A percentile compares a stretch with the other conserved stretches of the same genome.
phyloP scores from a whole-genome alignment of 2,329 filamentous ascomycete genomes.

The Mycocentrospora acerina region DNA sequence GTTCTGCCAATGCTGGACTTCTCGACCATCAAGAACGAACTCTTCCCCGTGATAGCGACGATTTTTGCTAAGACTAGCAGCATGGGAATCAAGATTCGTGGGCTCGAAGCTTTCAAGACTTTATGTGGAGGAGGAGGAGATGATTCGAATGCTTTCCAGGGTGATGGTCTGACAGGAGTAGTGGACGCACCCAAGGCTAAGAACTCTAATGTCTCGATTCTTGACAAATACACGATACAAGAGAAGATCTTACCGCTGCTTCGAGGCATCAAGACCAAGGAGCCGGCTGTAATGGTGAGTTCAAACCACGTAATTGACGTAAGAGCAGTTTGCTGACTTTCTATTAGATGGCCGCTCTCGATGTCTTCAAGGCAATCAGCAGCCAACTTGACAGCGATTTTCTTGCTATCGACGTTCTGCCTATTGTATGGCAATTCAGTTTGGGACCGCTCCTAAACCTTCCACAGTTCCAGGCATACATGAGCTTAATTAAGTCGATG shows the following conservation, averaged over 20 bases:
- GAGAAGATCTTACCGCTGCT: slow-evolving; percentile 93
- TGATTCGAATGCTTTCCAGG: slow-evolving; percentile 36
- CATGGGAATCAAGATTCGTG: slow-evolving; percentile 90
- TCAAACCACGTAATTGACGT: background rate
- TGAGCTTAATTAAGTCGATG: slow-evolving; percentile 80
- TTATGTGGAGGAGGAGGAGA: slow-evolving; percentile 73
- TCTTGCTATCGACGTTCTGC: slow-evolving; percentile 85
- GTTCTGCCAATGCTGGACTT: slow-evolving; percentile 92
- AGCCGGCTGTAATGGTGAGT: slow-evolving; percentile 84
- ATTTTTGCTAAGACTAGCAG: slow-evolving; percentile 94
- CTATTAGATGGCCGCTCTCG: slow-evolving; percentile 73
- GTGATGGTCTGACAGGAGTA: slow-evolving; percentile 77
- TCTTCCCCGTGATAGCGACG: slow-evolving; percentile 86
- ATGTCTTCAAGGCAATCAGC: slow-evolving; percentile 81
- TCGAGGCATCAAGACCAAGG: slow-evolving; percentile 94
- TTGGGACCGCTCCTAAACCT: slow-evolving; percentile 86
- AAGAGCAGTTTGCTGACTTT: slow-evolving; percentile 1
- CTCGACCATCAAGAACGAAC: slow-evolving; percentile 92
- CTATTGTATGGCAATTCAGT: slow-evolving; percentile 88
- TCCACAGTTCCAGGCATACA: slow-evolving; percentile 82
- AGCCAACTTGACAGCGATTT: slow-evolving; percentile 84
- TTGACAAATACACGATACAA: slow-evolving; percentile 98
- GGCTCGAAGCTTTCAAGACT: slow-evolving; percentile 84
- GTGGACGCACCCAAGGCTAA: slow-evolving; percentile 58
- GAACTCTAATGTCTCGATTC: slow-evolving; percentile 69